Base-by-base conservation (phyloP, 2,329 filamentous ascomycete species). In the Dactylonectria macrodidyma region DNA sequence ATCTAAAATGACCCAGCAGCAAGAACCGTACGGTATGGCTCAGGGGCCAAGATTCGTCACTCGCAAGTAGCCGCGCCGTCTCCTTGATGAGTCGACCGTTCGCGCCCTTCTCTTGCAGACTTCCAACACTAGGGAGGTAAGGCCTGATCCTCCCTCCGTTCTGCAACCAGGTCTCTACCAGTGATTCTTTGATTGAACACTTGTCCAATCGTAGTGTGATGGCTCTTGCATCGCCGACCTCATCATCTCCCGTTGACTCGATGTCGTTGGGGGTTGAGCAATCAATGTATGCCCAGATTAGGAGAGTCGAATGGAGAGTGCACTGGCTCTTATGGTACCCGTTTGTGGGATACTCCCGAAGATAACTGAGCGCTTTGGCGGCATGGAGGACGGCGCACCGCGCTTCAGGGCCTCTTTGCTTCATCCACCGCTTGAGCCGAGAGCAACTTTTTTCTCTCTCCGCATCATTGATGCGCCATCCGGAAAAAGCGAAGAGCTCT, bases 391-490 rank as follows among this genome's bases (percentile, higher is more conserved):
- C 41, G 33, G 48, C 48, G 6, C 12, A 51, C 11, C 48, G 48
- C 47, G 47, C 47, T 16, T 50, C 47, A 12, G 12, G 16, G 11
- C 47, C 24, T 14, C 47, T 50, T 30, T 30, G 10, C 11, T 50
- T 50, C 14, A 11, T 14, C 47, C 47, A 50, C 16, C 22, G 9
- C 11, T 50, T 22, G 12, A 50, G 47, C 11, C 47, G 47, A 30
- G 24, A 50, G 12, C 47, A 30, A 11, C 47, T 30, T 12, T 50
- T 50, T 11, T 11, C 47, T 30, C 47, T 50, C 47, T 50, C 47
- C 16, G 22, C 22, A 50, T 50, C 47, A 50, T 50, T 22, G 8
- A 50, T 30, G 47, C 47, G 47, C 47, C 47, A 50, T 30, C 47
- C 47, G 30, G 47, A 50, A 12, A 50, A 50, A 10, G 47, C 47